These are phyloP conservation scores for Rhynchosporium graminicola DNA, from an alignment of 2,329 filamentous ascomycete species.

Conservation along the genomic window DNA sequence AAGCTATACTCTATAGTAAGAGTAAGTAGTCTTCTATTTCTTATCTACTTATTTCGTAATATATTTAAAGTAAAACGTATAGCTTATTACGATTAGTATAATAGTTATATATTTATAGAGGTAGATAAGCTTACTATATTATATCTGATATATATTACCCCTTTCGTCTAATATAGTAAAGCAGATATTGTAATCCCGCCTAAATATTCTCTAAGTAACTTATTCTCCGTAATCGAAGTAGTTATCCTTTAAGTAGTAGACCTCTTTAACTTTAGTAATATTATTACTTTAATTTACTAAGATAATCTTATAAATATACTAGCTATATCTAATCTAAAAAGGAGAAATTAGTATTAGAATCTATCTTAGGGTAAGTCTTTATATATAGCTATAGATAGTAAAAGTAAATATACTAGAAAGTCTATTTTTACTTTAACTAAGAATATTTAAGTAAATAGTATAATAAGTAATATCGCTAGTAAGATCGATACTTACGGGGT, in stretches of 20 bases:
- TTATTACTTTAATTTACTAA: neutral
- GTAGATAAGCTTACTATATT: neutral
- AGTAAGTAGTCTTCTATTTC: neutral
- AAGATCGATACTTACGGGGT: neutral
- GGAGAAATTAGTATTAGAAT: neutral
- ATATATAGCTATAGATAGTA: neutral
- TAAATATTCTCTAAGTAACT: neutral
- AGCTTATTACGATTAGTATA: neutral
- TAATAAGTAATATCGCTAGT: neutral
- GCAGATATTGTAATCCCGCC: neutral
- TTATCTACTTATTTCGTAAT: neutral
- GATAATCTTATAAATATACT: neutral
- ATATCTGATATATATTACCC: neutral
- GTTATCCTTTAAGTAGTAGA: neutral
- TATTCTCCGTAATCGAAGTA: neutral
- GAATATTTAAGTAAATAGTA: conserved; percentile 1
- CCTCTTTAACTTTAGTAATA: neutral
- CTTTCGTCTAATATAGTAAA: neutral
- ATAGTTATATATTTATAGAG: neutral
- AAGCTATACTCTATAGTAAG: neutral
- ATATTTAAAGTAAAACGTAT: neutral
- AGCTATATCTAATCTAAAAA: neutral
- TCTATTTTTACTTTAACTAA: neutral
- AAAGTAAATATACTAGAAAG: neutral
- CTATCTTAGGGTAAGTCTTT: neutral